Conservation (phyloP, 768 basidiomycete genomes). For the Gyrodon lividus region DNA sequence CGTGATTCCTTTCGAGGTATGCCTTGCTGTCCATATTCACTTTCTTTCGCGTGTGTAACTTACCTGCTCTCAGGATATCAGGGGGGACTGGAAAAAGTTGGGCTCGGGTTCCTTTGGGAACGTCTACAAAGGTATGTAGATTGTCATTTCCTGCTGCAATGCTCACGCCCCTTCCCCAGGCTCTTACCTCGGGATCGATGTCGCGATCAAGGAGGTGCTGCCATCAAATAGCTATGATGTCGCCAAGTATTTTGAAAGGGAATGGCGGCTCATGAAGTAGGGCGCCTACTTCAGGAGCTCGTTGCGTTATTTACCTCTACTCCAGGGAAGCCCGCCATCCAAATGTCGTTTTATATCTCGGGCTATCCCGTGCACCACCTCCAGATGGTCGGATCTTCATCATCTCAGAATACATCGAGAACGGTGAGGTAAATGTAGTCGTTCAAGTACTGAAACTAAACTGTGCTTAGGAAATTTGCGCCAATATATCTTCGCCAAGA, state of each 20-base stretch:
- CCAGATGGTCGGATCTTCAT: constrained; percentile 89
- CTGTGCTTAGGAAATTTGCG: constrained; percentile 63
- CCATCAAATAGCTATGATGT: constrained; percentile 92
- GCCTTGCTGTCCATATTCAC: constrained; percentile 17
- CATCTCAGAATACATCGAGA: constrained; percentile 92
- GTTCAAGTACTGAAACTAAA: constrained; percentile 2
- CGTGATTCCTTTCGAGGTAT: constrained; percentile 82
- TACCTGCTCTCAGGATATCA: constrained; percentile 63
- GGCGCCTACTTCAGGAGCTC: constrained; percentile 9
- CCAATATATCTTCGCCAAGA: constrained; percentile 83
- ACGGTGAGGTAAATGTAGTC: constrained; percentile 40
- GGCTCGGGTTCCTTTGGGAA: constrained; percentile 93
- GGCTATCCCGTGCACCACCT: constrained; percentile 76
- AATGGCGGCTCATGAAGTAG: constrained; percentile 94
- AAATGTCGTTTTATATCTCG: constrained; percentile 91
- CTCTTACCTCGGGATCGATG: constrained; percentile 90
- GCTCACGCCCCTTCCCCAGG: constrained; percentile 44
- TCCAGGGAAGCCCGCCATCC: constrained; percentile 82
- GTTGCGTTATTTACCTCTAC: constrained; percentile 1
- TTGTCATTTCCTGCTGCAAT: constrained; percentile 8
- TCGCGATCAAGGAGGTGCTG: constrained; percentile 95
- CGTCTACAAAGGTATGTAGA: constrained; percentile 73
- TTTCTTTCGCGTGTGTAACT: constrained; percentile 3
- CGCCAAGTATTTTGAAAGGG: constrained; percentile 96
- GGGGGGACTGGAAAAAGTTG: constrained; percentile 83